Percentiles rank a stretch among this genome's conserved stretches.
Evolutionary conservation across 331 rosid species (phyloP).

Genomic region (Ulmus americana): DNA sequence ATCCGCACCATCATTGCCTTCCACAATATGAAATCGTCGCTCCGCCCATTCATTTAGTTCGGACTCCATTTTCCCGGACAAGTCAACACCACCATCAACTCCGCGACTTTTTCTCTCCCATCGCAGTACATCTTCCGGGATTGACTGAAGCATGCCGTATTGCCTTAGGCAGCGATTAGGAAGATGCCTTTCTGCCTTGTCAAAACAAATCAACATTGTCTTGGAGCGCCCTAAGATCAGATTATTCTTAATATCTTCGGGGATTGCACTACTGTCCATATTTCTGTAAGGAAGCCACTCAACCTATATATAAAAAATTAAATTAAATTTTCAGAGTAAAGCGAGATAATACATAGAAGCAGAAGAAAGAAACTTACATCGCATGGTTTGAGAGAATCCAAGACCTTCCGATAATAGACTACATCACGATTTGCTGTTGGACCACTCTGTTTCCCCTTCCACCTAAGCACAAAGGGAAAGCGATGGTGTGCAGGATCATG

Average conservation of each 20-base stretch:
- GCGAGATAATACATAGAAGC: conserved; percentile 5
- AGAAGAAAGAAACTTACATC: conserved; percentile 55
- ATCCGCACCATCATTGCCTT: conserved; percentile 59
- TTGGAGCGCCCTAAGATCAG: conserved; percentile 74
- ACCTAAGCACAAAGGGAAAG: conserved; percentile 87
- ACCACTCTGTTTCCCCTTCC: conserved; percentile 97
- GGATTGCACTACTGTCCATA: conserved; percentile 78
- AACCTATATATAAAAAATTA: conserved; percentile 47
- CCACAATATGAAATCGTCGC: conserved; percentile 61
- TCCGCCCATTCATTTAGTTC: conserved; percentile 82
- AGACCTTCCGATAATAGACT: conserved; percentile 82
- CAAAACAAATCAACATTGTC: conserved; percentile 95
- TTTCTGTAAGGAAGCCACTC: conserved; percentile 93
- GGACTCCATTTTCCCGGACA: conserved; percentile 86
- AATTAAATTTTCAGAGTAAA: conserved; percentile 17
- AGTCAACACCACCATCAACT: conserved; percentile 97
- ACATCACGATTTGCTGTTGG: conserved; percentile 98
- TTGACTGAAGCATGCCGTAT: conserved; percentile 76
- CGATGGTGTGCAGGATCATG: conserved; percentile 65
- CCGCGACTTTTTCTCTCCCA: conserved; percentile 99
- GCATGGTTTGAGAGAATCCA: conserved; percentile 76
- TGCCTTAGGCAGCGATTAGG: conserved; percentile 89
- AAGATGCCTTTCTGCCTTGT: conserved; percentile 98
- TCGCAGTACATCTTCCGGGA: conserved; percentile 80
- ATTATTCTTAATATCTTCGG: conserved; percentile 69